Base-by-base conservation (phyloP, 2,329 filamentous ascomycete species). In the Aureobasidium musti region DNA sequence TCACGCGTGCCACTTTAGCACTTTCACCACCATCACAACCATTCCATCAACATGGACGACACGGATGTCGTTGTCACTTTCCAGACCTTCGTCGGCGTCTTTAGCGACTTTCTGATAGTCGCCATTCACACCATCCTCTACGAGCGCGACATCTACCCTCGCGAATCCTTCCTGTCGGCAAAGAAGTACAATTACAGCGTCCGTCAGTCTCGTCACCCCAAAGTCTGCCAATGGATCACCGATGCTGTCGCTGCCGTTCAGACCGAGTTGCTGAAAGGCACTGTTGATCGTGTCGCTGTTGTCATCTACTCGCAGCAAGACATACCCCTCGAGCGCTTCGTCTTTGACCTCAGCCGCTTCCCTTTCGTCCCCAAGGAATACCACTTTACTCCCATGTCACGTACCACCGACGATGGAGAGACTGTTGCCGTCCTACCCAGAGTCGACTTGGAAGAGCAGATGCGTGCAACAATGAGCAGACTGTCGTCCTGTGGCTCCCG, bases 71-170 rank as follows among this genome's bases (percentile, higher is more conserved):
- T 75, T 1, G 65, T 63, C n/a, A 79, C 76, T 21, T 80, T 86
- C 80, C 73, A 83, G 76, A 76, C 81, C 63, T 86, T 93, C 70
- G 84, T 93, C 70, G 79, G 82, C 67, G 86, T 88, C 61, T 93
- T 96, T 79, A 86, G 85, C 69, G 86, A 88, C 74, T 97, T 97
- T 79, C 85, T 97, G 66, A 91, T 88, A 68, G 87, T 94, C 69
- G 86, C 90, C 72, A 86, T 94, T 70, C 93, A 97, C 82, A 91
- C 91, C 67, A 88, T 97, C 72, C 86, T 97, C 71, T 94, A 88
- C 81, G 87, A 95, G 73, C 90, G 93, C 72, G 78, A 79, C 68
- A 86, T 97, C 73, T 97, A 97, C 77, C 92, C 93, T 0, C 78
- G 80, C 57, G 79, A 86, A 33, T 91, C 91, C 41, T 97, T 97